Evolutionary conservation across 2,329 filamentous ascomycete species (phyloP).

Genomic region (Fusarium solani-melongenae): DNA sequence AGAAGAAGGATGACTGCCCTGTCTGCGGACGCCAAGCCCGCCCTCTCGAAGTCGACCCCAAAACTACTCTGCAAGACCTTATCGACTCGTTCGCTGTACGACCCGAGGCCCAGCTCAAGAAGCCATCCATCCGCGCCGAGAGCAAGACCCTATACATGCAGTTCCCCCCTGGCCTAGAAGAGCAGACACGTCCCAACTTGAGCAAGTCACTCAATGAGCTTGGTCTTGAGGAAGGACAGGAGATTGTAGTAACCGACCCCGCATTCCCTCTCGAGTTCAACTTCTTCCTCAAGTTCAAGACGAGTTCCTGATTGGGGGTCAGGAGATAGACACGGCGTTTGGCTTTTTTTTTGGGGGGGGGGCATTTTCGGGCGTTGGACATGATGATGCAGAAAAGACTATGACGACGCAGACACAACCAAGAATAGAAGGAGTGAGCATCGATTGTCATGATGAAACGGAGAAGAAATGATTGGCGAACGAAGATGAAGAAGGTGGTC

Average conservation of each 20-base stretch:
- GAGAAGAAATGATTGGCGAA: constrained; percentile 13
- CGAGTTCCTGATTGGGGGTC: constrained; percentile 12
- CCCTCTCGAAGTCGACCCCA: constrained; percentile 76
- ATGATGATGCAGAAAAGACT: constrained; percentile 5
- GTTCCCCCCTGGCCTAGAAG: constrained; percentile 81
- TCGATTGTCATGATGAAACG: constrained; percentile 40
- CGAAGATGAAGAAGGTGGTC: constrained; percentile 39
- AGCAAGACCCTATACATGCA: constrained; percentile 92
- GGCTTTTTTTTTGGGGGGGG: constrained; percentile 19
- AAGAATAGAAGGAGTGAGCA: constrained; percentile 43
- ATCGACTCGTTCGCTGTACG: constrained; percentile 84
- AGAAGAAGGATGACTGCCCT: constrained; percentile 93
- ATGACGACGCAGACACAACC: constrained; percentile 10
- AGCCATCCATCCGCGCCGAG: constrained; percentile 83
- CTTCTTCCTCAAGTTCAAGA: constrained; percentile 63
- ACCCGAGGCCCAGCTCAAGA: constrained; percentile 93
- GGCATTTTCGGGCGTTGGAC: constrained; percentile 45
- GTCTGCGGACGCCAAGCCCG: constrained; percentile 89
- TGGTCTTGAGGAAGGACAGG: constrained; percentile 79
- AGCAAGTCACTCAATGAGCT: constrained; percentile 81
- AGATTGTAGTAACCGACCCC: constrained; percentile 93
- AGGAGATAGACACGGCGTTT: constrained; percentile 30
- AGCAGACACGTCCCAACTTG: constrained; percentile 86
- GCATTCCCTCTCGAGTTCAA: constrained; percentile 80
- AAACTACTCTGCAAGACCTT: constrained; percentile 82